Base-by-base conservation (phyloP, 2,329 filamentous ascomycete genomes). In the Colletotrichum sp. region DNA sequence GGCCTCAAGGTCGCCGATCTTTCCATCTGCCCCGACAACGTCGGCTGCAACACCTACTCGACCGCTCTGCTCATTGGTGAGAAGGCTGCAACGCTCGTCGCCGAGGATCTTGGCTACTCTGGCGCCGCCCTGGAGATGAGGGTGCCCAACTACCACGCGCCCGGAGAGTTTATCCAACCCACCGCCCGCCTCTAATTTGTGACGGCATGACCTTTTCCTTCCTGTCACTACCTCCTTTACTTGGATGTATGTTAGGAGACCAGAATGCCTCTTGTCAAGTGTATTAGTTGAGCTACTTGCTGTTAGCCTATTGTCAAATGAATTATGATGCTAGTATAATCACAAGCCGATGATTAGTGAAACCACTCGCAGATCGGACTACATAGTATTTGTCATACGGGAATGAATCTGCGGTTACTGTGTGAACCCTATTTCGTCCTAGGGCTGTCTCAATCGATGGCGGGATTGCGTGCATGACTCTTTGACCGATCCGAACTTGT, bases 1-100 rank as follows among this genome's bases (percentile, higher is more conserved):
- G 92, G 92, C 18, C 89, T 96, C 79, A 95, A 95, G 89, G 93
- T 95, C 28, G 93, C 93, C 14, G 94, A 96, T 83, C 84, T 95
- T 59, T 92, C 89, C 66, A 94, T 95, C 86, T 95, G 93, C 83
- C 94, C 94, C 1, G 93, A 95, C 83, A 96, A 95, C 78, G 93
- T 95, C 26, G 94, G 92, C 76, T 92, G 91, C 85, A 92, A 93
- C 84, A 92, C 90, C 78, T 91, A 92, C 82, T 90, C 91, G 77
- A 95, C 93, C 43, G 94, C 94, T 7, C 88, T 95, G 12, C 87
- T 95, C 65, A 95, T 95, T 75, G 94, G 93, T 52, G 94, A 95
- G 87, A 95, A 95, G 87, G 92, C 90, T 67, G 92, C 93, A 3
- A 85, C 94, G 75, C 89, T 96, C 26, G 89, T 91, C 3, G 94